phyloP scores from a whole-genome alignment of 2,329 filamentous ascomycete species.

The Cordyceps fumosorosea region DNA sequence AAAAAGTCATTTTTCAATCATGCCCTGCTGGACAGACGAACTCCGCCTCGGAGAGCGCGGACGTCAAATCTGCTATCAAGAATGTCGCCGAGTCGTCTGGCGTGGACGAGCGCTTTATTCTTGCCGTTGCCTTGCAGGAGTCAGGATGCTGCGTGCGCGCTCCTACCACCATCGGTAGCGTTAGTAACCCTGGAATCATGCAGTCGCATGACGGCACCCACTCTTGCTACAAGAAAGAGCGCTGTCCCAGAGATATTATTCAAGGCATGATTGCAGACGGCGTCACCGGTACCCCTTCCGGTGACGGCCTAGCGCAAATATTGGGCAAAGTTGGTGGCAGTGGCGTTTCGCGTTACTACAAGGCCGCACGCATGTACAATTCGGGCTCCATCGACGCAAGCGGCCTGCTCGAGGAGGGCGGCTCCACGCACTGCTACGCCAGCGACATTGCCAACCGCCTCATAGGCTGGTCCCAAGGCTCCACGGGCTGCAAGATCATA shows the following conservation, averaged over 20 bases:
- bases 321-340: neutral
- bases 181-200: constrained; percentile 9
- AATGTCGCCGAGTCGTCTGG: neutral
- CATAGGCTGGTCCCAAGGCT: neutral
- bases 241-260: constrained; percentile 1
- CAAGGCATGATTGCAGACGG: constrained; percentile 4
- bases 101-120: constrained; percentile 14
- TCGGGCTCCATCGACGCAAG: neutral
- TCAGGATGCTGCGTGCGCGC: constrained; percentile 13
- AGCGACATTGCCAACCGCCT: constrained; percentile 9
- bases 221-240: neutral
- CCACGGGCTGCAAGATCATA: neutral
- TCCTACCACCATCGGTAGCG: neutral
- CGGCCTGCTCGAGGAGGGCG: constrained; percentile 6
- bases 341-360: neutral
- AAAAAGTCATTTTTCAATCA: too few relatives aligned
- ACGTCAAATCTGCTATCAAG: neutral
- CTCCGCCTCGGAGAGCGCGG: neutral
- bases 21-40: too few relatives aligned
- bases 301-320: constrained; percentile 7
- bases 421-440: constrained; percentile 7
- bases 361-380: constrained; percentile 10
- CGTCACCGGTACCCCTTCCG: constrained; percentile 1
- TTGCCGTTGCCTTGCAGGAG: constrained; percentile 27
- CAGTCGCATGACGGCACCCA: neutral